These are phyloP conservation scores for Fomitopsis betulina DNA, from an alignment of 1,284 basidiomycete species.

Conservation along the genomic window DNA sequence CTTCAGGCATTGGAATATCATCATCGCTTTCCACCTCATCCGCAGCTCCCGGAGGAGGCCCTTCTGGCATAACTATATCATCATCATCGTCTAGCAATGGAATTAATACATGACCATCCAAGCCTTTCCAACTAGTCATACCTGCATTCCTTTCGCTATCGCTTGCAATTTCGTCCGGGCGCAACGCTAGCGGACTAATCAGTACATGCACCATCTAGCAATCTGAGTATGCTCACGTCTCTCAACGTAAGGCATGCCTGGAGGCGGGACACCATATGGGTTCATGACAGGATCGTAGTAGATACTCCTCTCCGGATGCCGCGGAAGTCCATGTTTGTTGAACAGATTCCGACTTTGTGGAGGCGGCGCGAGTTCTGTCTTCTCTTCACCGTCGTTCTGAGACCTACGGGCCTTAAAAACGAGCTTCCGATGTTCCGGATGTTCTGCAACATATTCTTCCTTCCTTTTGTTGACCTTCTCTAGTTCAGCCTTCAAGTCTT, in stretches of 20 bases:
- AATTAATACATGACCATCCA: neutral
- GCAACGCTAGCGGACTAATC: constrained; percentile 39
- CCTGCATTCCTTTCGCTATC: constrained; percentile 50
- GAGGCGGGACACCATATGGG: constrained; percentile 92
- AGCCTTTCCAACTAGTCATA: constrained; percentile 14
- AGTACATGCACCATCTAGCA: neutral
- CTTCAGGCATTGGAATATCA: constrained; percentile 85
- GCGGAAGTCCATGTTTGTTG: constrained; percentile 76
- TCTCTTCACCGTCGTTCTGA: constrained; percentile 41
- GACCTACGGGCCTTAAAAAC: constrained; percentile 58
- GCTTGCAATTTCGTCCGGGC: constrained; percentile 58
- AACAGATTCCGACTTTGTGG: constrained; percentile 63
- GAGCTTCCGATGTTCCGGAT: constrained; percentile 82
- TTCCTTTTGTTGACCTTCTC: constrained; percentile 80
- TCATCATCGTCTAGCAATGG: constrained; percentile 35
- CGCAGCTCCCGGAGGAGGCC: constrained; percentile 58
- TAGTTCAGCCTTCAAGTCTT: constrained; percentile 72
- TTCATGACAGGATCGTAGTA: constrained; percentile 95
- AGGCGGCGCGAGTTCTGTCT: constrained; percentile 27
- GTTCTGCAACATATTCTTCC: constrained; percentile 84
- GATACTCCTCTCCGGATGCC: constrained; percentile 84
- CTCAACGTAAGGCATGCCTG: constrained; percentile 93
- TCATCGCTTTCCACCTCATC: constrained; percentile 57
- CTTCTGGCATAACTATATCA: constrained; percentile 68
- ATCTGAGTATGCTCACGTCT: constrained; percentile 51